Percentiles rank a stretch among this genome's conserved stretches.
phyloP scores from a whole-genome alignment of 148 eudicot species.

The Vaccinium macrocarpon region DNA sequence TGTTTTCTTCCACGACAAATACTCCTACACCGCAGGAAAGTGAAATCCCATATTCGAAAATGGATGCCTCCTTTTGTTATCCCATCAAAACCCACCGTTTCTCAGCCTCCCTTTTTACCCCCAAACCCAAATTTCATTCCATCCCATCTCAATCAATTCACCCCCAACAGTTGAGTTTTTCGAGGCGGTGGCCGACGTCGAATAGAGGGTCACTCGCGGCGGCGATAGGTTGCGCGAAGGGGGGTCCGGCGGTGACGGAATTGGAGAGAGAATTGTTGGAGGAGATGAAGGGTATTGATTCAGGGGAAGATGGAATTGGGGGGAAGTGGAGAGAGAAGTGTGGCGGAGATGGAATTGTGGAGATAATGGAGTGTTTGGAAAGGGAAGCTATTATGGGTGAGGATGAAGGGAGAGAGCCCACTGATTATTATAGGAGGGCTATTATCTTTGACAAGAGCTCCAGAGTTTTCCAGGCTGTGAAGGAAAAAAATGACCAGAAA shows the following conservation, averaged over 20 bases:
- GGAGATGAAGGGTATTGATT: slow-evolving; percentile 9
- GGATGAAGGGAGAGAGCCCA: slow-evolving; percentile 57
- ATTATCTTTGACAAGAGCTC: slow-evolving; percentile 63
- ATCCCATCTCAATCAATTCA: slow-evolving; percentile 11
- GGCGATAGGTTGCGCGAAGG: slow-evolving; percentile 20
- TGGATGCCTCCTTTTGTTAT: slow-evolving; percentile 11
- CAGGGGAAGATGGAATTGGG: slow-evolving; percentile 21
- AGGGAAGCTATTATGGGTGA: slow-evolving; percentile 81
- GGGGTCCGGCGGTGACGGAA: slow-evolving; percentile 10
- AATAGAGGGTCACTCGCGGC: background rate
- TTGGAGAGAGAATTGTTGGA: slow-evolving; percentile 34
- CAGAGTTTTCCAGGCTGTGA: slow-evolving; percentile 69
- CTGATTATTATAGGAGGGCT: slow-evolving; percentile 70
- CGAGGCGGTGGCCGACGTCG: background rate
- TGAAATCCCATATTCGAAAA: background rate
- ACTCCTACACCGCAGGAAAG: too few species aligned
- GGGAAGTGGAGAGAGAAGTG: slow-evolving; percentile 38
- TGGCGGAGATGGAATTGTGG: slow-evolving; percentile 33
- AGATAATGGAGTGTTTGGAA: slow-evolving; percentile 74
- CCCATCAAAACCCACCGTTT: background rate
- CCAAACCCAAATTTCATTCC: slow-evolving; percentile 4
- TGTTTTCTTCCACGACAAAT: background rate
- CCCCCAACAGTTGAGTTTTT: background rate
- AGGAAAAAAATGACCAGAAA: slow-evolving; percentile 19
- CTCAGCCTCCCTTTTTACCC: background rate